Percentiles rank a stretch among this genome's conserved stretches.
Evolutionary conservation across 2,329 filamentous ascomycete species (phyloP).

Genomic region (Apiospora hydei): DNA sequence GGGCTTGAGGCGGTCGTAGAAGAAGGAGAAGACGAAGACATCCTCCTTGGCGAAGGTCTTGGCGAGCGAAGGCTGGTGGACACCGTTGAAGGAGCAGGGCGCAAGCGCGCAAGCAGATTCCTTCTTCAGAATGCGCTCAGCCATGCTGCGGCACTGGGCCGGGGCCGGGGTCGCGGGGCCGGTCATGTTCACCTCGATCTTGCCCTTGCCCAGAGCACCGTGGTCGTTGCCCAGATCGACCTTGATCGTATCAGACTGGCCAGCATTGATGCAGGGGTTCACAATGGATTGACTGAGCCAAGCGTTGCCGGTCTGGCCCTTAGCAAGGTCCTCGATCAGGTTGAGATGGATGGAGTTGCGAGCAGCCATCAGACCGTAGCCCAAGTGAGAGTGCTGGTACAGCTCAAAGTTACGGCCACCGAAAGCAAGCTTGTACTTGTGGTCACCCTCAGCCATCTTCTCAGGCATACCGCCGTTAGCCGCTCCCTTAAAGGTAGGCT

Average conservation of each 20-base stretch:
- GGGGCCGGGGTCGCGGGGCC: constrained; percentile 79
- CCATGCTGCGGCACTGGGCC: constrained; percentile 87
- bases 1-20: constrained; percentile 92
- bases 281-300: constrained; percentile 43
- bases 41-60: constrained; percentile 94
- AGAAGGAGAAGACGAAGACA: constrained; percentile 97
- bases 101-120: constrained; percentile 80
- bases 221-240: constrained; percentile 74
- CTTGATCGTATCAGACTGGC: constrained; percentile 76
- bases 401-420: constrained; percentile 90
- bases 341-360: constrained; percentile 83
- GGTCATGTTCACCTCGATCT: constrained; percentile 82
- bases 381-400: constrained; percentile 98
- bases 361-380: constrained; percentile 95
- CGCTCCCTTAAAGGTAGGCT: constrained; percentile 86
- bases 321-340: constrained; percentile 74
- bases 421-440: constrained; percentile 93
- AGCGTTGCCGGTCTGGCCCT: constrained; percentile 62
- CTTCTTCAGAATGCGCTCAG: constrained; percentile 91
- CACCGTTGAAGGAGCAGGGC: constrained; percentile 98
- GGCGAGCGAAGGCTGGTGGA: constrained; percentile 89
- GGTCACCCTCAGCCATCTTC: constrained; percentile 85
- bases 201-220: constrained; percentile 62
- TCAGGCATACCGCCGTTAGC: constrained; percentile 82
- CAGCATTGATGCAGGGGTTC: constrained; percentile 75